A percentile compares a stretch with the other conserved stretches of the same genome.
These are phyloP conservation scores for Castanea crenata DNA, from an alignment of 306 rosid genomes.

Conservation along the genomic window DNA sequence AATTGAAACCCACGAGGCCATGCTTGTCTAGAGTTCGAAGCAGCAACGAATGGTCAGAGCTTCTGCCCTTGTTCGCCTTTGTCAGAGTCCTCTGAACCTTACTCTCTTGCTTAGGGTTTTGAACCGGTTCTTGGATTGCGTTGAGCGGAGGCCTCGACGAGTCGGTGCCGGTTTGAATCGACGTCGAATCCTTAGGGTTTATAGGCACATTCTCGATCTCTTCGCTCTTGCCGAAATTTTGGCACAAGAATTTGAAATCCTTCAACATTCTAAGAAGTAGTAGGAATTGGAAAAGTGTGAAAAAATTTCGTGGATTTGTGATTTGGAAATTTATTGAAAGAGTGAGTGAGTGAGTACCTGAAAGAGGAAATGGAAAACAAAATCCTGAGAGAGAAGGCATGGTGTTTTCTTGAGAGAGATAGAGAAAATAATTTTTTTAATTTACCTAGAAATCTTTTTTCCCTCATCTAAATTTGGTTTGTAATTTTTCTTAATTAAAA, in stretches of 20 bases:
- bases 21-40: conserved; percentile 80
- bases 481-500: too few species aligned
- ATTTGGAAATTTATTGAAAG: background rate
- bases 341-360: conserved; percentile 38
- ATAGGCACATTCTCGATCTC: too few species aligned
- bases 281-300: background rate
- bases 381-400: conserved; percentile 23
- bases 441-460: too few species aligned
- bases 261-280: background rate
- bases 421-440: too few species aligned
- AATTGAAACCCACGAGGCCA: conserved; percentile 31
- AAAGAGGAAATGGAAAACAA: conserved; percentile 54
- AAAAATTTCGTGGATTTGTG: background rate
- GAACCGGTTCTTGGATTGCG: conserved; percentile 56
- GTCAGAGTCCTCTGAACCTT: conserved; percentile 64
- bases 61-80: conserved; percentile 51
- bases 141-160: conserved; percentile 16
- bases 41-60: conserved; percentile 48
- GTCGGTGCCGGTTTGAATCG: too few species aligned
- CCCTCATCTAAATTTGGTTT: too few species aligned
- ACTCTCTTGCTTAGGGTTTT: conserved; percentile 35
- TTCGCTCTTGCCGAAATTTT: too few species aligned
- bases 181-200: too few species aligned
- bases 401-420: too few species aligned
- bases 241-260: too few species aligned